Evolutionary conservation across 2,329 filamentous ascomycete species (phyloP), one percentile per base, ranked within the genome.

Genomic region (Pyricularia sp.): DNA sequence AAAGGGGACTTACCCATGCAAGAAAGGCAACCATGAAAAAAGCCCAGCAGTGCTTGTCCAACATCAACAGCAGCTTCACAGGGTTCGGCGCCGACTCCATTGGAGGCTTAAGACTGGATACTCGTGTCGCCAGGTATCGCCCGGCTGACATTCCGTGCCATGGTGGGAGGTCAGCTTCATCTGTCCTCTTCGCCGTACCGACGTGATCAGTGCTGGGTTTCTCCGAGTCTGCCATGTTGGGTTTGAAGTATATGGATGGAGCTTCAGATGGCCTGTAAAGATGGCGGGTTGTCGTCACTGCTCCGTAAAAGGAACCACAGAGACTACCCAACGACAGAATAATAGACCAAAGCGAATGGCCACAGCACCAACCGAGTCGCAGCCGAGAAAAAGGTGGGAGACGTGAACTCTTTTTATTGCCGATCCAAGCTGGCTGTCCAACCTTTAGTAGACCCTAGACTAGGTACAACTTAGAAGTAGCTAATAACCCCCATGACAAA

Each of bases 71-170:
- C 28, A 86, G 75, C 31, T 75, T 78, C 70, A 85, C 78, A 0
- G 85, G 86, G 71, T 87, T 90, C 66, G 82, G 81, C 89, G 69
- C 89, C 89, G 73, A 84, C 36, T 25, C 26, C 72, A 72, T 73
- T 30, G 72, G 84, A 55, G 87, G 87, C 76, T 84, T 86, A 68
- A 90, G 81, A 20, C 83, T 81, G 12, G 81, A 80, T 72, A 89
- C 71, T 68, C 87, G 85, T 70, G 87, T 86, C 5, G 75, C 73
- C 17, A 83, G 66, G 75, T 88, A 88, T 64, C 77, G 74, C 28
- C 79, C 73, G 1, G 74, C 71, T n/a, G 81, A 79, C 83, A 85
- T 85, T 78, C 80, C 81, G 72, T 84, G 79, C 70, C 84, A 79
- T 63, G 82, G 81, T 68, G 83, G 78, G 42, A 79, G 72, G 69